phyloP scores from a whole-genome alignment of 176 grass and related monocot genomes.

The Tillandsia fasciculata region DNA sequence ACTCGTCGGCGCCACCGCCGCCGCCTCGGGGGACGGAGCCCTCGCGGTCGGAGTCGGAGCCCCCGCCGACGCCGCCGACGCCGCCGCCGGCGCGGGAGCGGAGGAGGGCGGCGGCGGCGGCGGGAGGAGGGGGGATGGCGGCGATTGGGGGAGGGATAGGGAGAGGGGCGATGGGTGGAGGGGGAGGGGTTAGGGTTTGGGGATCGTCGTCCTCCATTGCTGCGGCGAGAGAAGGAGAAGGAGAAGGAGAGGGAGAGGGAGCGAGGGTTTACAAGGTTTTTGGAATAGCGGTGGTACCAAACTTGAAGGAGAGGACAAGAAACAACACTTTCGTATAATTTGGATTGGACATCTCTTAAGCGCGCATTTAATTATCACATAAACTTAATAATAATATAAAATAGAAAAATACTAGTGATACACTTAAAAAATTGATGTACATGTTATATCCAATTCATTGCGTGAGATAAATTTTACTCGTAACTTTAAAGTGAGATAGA shows the following conservation, averaged over 20 bases:
- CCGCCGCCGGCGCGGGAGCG: constrained; percentile 3
- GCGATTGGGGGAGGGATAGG: constrained; percentile 44
- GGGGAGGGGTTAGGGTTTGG: constrained; percentile 17
- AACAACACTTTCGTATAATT: no score
- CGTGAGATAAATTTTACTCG: no score
- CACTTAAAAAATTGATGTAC: no score
- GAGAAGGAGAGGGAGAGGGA: constrained; percentile 14
- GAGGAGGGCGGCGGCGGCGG: constrained; percentile 12
- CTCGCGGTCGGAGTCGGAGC: constrained; percentile 16
- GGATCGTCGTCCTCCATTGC: constrained; percentile 34
- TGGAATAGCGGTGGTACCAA: not conserved
- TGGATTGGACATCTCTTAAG: no score
- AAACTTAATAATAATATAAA: no score
- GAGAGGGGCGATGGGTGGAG: constrained; percentile 27
- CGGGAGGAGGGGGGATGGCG: constrained; percentile 39
- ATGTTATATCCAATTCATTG: no score
- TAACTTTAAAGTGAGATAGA: no score
- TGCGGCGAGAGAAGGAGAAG: not conserved
- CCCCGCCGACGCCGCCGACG: not conserved
- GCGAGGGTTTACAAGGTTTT: constrained; percentile 30
- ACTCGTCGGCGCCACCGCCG: constrained; percentile 32
- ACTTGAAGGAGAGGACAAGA: no score
- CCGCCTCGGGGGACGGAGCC: constrained; percentile 10
- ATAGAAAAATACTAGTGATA: no score
- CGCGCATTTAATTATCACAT: no score